Evolutionary conservation across 1,139 yeast genomes (phyloP).

Genomic region (Ashbya aceris): DNA sequence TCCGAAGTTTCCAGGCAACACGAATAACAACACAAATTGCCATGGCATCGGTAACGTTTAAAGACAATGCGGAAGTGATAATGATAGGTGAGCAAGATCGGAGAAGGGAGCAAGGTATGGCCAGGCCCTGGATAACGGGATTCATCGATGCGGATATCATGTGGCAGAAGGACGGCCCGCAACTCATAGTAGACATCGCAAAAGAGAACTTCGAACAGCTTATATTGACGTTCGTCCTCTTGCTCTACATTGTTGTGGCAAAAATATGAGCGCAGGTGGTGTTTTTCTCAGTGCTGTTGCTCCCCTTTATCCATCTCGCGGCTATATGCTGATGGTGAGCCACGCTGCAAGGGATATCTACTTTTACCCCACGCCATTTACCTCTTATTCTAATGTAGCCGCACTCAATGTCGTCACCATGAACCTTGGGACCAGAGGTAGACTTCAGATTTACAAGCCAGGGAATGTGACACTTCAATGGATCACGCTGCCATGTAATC

Average conservation of each 20-base stretch:
- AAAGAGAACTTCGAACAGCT: constrained; percentile 3
- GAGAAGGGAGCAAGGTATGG: background rate
- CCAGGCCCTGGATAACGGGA: background rate
- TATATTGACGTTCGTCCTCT: constrained; percentile 1
- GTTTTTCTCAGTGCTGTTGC: too few relatives aligned
- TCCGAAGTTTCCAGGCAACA: too few relatives aligned
- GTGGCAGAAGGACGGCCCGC: background rate
- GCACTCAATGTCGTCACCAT: too few relatives aligned
- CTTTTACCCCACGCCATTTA: too few relatives aligned
- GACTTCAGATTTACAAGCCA: too few relatives aligned
- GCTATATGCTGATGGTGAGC: too few relatives aligned
- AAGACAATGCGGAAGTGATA: constrained; percentile 1
- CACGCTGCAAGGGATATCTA: too few relatives aligned
- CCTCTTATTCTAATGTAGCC: too few relatives aligned
- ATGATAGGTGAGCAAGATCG: background rate
- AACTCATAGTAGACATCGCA: background rate
- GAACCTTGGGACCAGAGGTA: too few relatives aligned
- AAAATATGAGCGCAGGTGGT: background rate
- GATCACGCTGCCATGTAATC: too few relatives aligned
- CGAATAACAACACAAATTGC: background rate
- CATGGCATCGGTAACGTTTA: constrained; percentile 1
- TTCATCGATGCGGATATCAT: background rate
- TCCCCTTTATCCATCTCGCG: too few relatives aligned
- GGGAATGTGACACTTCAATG: too few relatives aligned
- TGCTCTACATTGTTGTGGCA: constrained; percentile 1